These are phyloP conservation scores for Spergularia marina DNA, from an alignment of 148 eudicot species.

Conservation along the genomic window DNA sequence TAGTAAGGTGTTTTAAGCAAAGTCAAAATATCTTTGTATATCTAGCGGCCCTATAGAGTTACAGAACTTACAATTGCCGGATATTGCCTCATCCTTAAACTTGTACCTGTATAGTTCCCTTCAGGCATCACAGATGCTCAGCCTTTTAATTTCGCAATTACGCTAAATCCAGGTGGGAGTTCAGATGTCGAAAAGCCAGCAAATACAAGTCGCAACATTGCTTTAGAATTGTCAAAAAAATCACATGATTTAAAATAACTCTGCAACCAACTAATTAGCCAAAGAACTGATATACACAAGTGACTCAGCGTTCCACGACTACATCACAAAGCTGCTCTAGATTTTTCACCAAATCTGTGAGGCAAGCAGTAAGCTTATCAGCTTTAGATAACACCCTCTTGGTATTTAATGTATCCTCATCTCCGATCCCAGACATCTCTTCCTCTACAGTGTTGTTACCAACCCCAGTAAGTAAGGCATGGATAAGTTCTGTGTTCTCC, in stretches of 20 bases:
- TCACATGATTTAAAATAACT: constrained; percentile 3
- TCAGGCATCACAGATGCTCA: too few relatives aligned
- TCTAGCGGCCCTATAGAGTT: too few relatives aligned
- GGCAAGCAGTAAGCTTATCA: constrained; percentile 58
- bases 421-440: constrained; percentile 29
- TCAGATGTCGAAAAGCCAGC: not conserved
- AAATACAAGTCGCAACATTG: not conserved
- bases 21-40: too few relatives aligned
- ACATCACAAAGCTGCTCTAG: constrained; percentile 49
- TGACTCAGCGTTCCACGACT: constrained; percentile 31
- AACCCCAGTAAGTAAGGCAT: constrained; percentile 45
- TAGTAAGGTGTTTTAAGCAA: too few relatives aligned
- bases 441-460: constrained; percentile 24
- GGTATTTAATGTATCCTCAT: constrained; percentile 32
- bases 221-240: constrained; percentile 5
- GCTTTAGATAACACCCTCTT: constrained; percentile 46
- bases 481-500: constrained; percentile 29
- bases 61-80: too few relatives aligned
- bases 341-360: constrained; percentile 44
- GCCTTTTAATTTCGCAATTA: too few relatives aligned
- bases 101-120: too few relatives aligned
- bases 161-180: not conserved
- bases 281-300: not conserved
- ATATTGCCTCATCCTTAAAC: too few relatives aligned
- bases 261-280: constrained; percentile 10